A percentile compares a stretch with the other conserved stretches of the same genome.
Evolutionary conservation across 345 rosid species (phyloP).

Genomic region (Laguncularia racemosa): DNA sequence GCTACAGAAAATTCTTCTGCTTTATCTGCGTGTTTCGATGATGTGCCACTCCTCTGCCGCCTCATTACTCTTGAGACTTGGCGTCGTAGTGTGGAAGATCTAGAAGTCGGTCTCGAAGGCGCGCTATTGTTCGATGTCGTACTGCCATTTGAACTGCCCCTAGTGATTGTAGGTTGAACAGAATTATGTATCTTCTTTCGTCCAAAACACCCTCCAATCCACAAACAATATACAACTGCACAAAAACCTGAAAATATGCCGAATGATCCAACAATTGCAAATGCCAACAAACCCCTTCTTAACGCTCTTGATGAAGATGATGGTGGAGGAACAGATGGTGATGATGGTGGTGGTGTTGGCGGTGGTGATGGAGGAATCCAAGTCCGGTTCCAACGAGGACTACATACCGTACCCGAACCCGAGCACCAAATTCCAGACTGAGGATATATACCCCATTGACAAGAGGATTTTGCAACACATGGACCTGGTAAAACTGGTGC

Average conservation of each 20-base stretch:
- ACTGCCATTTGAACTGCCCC: slow-evolving; percentile 37
- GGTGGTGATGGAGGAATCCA: slow-evolving; percentile 4
- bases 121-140: slow-evolving; percentile 42
- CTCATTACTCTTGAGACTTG: slow-evolving; percentile 72
- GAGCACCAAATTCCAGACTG: slow-evolving; percentile 41
- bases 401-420: slow-evolving; percentile 49
- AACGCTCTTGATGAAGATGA: slow-evolving; percentile 30
- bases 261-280: slow-evolving; percentile 64
- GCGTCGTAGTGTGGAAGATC: slow-evolving; percentile 63
- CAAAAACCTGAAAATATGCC: slow-evolving; percentile 63
- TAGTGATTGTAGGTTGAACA: slow-evolving; percentile 80
- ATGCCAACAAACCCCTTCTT: slow-evolving; percentile 56
- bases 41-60: slow-evolving; percentile 91
- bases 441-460: slow-evolving; percentile 39
- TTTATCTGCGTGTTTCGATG: slow-evolving; percentile 72
- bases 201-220: slow-evolving; percentile 77
- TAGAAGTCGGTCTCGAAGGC: slow-evolving; percentile 49
- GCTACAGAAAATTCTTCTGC: slow-evolving; percentile 67
- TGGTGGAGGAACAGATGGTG: slow-evolving; percentile 12
- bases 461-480: slow-evolving; percentile 41
- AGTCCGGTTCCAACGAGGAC: slow-evolving; percentile 18
- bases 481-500: slow-evolving; percentile 60
- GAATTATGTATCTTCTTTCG: slow-evolving; percentile 85
- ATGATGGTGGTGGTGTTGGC: slow-evolving; percentile 2
- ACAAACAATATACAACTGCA: slow-evolving; percentile 49